Conservation (phyloP, 2,329 filamentous ascomycete species). For the Fusarium sp. region DNA sequence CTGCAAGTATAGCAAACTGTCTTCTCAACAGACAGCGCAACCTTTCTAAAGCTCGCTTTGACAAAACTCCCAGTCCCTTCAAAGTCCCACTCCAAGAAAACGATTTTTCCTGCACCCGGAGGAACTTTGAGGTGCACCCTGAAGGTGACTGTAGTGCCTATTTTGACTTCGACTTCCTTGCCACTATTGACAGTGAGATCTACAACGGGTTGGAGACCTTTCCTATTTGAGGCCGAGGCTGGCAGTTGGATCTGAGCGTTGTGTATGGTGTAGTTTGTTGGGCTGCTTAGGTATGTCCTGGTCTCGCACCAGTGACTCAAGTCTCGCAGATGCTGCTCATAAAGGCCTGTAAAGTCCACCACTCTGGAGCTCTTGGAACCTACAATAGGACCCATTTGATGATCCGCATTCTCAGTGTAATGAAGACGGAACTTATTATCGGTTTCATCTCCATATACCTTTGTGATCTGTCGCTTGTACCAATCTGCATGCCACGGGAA, state of each 20-base stretch:
- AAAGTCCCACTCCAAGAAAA: background rate
- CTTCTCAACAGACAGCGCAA: fast-evolving
- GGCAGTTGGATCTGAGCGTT: fast-evolving
- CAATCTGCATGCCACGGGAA: background rate
- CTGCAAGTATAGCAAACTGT: fast-evolving
- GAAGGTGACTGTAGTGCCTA: fast-evolving
- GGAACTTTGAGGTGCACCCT: background rate
- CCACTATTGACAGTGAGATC: fast-evolving
- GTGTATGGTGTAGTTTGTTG: background rate
- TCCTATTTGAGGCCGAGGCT: fast-evolving
- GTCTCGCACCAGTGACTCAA: background rate
- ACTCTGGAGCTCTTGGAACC: fast-evolving
- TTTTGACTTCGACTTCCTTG: fast-evolving
- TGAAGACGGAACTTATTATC: background rate
- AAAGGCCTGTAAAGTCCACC: background rate
- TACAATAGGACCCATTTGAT: fast-evolving
- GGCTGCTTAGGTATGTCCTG: fast-evolving
- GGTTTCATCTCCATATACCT: fast-evolving
- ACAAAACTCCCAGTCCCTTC: fast-evolving
- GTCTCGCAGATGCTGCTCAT: background rate
- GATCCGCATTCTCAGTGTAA: background rate
- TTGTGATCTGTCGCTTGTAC: fast-evolving
- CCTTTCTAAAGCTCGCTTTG: fast-evolving
- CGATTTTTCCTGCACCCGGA: fast-evolving
- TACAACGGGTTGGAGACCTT: background rate